A percentile compares a stretch with the other conserved stretches of the same genome.
Conservation (phyloP, 2,329 filamentous ascomycete species). For the Fusarium mexicanum region DNA sequence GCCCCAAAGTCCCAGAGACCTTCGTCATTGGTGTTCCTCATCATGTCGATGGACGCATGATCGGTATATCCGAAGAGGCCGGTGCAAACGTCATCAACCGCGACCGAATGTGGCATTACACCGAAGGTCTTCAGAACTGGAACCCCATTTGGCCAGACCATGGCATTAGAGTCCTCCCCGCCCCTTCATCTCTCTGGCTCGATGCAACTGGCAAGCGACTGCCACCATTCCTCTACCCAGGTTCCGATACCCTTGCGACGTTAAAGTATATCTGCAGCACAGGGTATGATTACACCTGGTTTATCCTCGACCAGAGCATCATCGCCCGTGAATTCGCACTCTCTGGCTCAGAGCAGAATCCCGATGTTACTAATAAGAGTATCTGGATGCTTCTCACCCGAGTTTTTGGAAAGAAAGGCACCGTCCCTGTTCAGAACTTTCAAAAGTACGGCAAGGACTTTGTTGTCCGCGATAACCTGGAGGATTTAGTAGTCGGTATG, state of each 20-base stretch:
- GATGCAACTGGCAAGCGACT: slow-evolving; percentile 68
- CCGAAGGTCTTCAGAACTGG: slow-evolving; percentile 70
- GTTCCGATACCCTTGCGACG: slow-evolving; percentile 66
- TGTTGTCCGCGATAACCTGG: slow-evolving; percentile 64
- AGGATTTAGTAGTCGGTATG: slow-evolving; percentile 66
- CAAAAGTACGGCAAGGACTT: slow-evolving; percentile 68
- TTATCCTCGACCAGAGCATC: slow-evolving; percentile 67
- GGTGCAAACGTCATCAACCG: slow-evolving; percentile 68
- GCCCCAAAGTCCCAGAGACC: slow-evolving; percentile 62
- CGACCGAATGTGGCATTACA: slow-evolving; percentile 75
- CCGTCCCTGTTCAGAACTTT: slow-evolving; percentile 66
- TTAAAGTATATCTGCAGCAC: slow-evolving; percentile 68
- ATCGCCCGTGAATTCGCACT: slow-evolving; percentile 70
- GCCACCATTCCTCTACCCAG: slow-evolving; percentile 65
- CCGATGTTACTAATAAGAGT: slow-evolving; percentile 67
- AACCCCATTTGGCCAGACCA: slow-evolving; percentile 69
- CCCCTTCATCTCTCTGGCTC: slow-evolving; percentile 70
- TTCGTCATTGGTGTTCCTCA: slow-evolving; percentile 70
- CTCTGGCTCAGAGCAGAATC: slow-evolving; percentile 71
- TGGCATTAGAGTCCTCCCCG: slow-evolving; percentile 69
- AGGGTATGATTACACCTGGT: slow-evolving; percentile 72
- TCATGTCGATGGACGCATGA: slow-evolving; percentile 72
- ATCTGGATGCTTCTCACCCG: slow-evolving; percentile 62
- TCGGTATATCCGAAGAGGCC: slow-evolving; percentile 62
- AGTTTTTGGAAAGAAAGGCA: slow-evolving; percentile 62